phyloP scores from a whole-genome alignment of 306 rosid genomes.

The Begonia peltatifolia region DNA sequence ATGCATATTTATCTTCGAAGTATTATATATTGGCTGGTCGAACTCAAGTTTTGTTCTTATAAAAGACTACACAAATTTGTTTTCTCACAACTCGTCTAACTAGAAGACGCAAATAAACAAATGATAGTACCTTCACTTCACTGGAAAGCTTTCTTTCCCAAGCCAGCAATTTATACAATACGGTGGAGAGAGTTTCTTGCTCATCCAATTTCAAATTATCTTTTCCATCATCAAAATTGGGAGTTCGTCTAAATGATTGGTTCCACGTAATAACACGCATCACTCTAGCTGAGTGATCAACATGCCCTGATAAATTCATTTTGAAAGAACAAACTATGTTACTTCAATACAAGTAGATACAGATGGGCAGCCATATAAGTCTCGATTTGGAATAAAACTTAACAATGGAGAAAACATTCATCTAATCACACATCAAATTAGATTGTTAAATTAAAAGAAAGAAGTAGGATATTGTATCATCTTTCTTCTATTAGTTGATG shows the following conservation, averaged over 20 bases:
- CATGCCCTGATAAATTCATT: constrained; percentile 47
- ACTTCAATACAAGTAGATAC: neutral
- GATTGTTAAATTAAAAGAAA: no score
- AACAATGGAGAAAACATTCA: neutral
- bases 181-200: constrained; percentile 81
- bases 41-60: neutral
- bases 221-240: constrained; percentile 42
- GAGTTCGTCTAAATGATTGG: constrained; percentile 57
- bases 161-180: constrained; percentile 84
- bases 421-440: neutral
- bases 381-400: neutral
- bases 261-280: constrained; percentile 95
- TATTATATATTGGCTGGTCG: neutral
- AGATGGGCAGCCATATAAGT: neutral
- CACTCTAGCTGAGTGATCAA: constrained; percentile 83
- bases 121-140: constrained; percentile 70
- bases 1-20: neutral
- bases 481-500: neutral
- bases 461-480: no score
- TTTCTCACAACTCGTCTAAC: neutral
- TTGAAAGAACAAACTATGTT: neutral
- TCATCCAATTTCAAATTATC: constrained; percentile 65
- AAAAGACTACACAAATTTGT: neutral
- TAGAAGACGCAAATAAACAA: neutral
- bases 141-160: constrained; percentile 94